Conservation (phyloP, 2,329 filamentous ascomycete genomes). For the Coniella lustricola region DNA sequence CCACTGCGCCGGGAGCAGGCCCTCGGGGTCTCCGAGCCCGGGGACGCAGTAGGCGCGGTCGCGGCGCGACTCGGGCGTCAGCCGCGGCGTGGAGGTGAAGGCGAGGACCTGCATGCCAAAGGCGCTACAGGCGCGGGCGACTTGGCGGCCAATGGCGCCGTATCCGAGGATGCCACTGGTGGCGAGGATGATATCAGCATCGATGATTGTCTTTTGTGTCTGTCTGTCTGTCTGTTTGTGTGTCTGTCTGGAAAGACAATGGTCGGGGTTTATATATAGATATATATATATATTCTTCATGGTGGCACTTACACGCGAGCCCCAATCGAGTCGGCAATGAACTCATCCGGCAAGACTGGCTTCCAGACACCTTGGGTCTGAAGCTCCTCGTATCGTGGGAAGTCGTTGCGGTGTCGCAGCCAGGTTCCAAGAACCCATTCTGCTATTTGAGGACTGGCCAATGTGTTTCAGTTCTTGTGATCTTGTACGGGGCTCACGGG, state of each 20-base stretch:
- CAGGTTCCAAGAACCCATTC: constrained; percentile 34
- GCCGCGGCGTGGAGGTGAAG: constrained; percentile 54
- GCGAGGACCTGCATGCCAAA: constrained; percentile 62
- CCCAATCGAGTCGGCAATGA: constrained; percentile 5
- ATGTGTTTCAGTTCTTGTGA: too few species aligned
- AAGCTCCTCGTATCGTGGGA: constrained; percentile 24
- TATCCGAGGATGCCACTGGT: constrained; percentile 33
- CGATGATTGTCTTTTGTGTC: too few species aligned
- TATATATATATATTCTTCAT: too few species aligned
- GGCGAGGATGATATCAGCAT: too few species aligned
- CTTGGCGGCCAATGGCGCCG: constrained; percentile 36
- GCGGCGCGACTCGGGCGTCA: constrained; percentile 48
- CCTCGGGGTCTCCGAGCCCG: constrained; percentile 44
- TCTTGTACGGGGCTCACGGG: too few species aligned
- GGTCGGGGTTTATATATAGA: too few species aligned
- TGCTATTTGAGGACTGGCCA: constrained; percentile 29
- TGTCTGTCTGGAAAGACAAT: too few species aligned
- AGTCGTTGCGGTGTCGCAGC: constrained; percentile 27
- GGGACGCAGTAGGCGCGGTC: constrained; percentile 58
- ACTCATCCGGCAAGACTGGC: not conserved
- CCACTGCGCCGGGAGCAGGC: constrained; percentile 33
- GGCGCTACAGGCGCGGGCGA: constrained; percentile 42
- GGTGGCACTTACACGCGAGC: constrained; percentile 15
- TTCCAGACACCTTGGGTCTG: constrained; percentile 26
- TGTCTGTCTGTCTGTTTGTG: too few species aligned